Evolutionary conservation across 768 basidiomycete species (phyloP).

Genomic region (Pleurotus tuber-regium): DNA sequence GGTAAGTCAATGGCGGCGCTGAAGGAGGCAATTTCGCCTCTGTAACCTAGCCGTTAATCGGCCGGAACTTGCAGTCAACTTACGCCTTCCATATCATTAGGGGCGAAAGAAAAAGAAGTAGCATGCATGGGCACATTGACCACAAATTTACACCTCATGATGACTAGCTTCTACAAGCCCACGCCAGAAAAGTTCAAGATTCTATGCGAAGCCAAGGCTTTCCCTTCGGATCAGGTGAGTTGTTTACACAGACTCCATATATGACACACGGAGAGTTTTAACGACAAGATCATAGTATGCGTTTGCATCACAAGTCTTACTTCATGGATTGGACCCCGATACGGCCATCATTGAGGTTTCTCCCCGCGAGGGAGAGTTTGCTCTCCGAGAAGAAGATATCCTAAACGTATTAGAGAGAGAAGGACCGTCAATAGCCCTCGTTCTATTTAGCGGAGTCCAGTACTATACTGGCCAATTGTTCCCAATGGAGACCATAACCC

Average conservation of each 20-base stretch:
- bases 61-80: conserved; percentile 17
- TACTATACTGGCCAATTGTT: conserved; percentile 98
- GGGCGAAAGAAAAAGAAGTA: conserved; percentile 86
- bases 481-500: conserved; percentile 81
- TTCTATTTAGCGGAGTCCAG: conserved; percentile 92
- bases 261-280: conserved; percentile 12
- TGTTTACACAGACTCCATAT: conserved; percentile 2
- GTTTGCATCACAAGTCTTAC: conserved; percentile 84
- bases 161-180: conserved; percentile 92
- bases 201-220: conserved; percentile 89
- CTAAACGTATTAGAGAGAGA: conserved; percentile 68
- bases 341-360: conserved; percentile 74
- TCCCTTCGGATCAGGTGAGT: conserved; percentile 93
- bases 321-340: conserved; percentile 75
- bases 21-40: background rate
- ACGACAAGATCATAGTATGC: conserved; percentile 67
- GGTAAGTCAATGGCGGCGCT: conserved; percentile 45
- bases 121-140: conserved; percentile 96
- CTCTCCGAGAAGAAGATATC: conserved; percentile 87
- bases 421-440: conserved; percentile 79
- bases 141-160: conserved; percentile 92
- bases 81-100: conserved; percentile 36
- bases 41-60: conserved; percentile 6
- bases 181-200: conserved; percentile 86
- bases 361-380: conserved; percentile 82